These are phyloP conservation scores for Nigrospora oryzae DNA, from an alignment of 2,329 filamentous ascomycete genomes.

Conservation along the genomic window DNA sequence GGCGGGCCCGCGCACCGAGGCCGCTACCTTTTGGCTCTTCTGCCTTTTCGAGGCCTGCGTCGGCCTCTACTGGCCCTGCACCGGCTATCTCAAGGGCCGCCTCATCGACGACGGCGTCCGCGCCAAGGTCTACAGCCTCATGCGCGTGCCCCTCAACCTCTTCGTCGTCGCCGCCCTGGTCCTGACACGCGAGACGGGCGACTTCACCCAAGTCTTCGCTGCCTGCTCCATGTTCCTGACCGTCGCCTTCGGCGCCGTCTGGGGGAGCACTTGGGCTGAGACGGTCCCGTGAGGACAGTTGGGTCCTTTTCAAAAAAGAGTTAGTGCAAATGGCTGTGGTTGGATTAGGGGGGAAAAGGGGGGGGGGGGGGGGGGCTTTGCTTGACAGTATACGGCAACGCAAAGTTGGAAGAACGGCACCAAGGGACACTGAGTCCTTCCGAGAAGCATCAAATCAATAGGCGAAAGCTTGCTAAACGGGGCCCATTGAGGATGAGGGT, in stretches of 20 bases:
- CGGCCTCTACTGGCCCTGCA: constrained; percentile 48
- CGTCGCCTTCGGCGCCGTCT: constrained; percentile 13
- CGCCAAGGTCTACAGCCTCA: constrained; percentile 45
- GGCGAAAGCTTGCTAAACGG: too few species aligned
- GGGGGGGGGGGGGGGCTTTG: too few species aligned
- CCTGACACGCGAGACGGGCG: constrained; percentile 28
- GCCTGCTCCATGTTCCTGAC: constrained; percentile 17
- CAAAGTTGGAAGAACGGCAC: too few species aligned
- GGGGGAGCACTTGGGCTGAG: constrained; percentile 14
- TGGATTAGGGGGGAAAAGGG: too few species aligned
- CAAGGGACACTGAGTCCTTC: too few species aligned
- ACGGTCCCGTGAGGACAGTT: constrained; percentile 10
- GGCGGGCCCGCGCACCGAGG: constrained; percentile 26
- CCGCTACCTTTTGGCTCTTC: constrained; percentile 44
- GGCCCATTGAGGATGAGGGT: too few species aligned
- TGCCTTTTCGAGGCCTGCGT: constrained; percentile 49
- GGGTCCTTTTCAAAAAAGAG: too few species aligned
- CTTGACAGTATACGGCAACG: too few species aligned
- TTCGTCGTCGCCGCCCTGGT: constrained; percentile 33
- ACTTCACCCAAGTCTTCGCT: constrained; percentile 13
- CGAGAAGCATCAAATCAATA: too few species aligned
- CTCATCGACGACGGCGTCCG: constrained; percentile 39
- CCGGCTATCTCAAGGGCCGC: constrained; percentile 40
- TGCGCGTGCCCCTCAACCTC: constrained; percentile 42
- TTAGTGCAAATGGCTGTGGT: too few species aligned